Evolutionary conservation across 305 asterid species (phyloP), one percentile per base, ranked within the genome.

Genomic region (Caryopteris hybrid): DNA sequence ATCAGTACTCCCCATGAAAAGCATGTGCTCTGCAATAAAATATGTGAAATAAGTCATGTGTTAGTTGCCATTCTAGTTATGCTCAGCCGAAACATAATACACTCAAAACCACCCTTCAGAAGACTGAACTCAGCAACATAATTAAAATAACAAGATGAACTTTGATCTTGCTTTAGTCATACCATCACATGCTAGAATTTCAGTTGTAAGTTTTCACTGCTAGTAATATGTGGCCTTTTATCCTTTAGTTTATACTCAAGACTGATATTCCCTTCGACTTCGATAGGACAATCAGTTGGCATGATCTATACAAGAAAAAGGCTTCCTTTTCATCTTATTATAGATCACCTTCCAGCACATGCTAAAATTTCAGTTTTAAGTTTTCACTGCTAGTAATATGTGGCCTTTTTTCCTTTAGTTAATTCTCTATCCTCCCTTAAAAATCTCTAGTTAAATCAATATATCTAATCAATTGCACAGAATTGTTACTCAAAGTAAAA

Each of bases 1-100:
- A 39, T 87, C 92, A 48, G 88, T 74, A 72, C 99, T 94, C 74
- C 99, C 97, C 97, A 89, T 94, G 85, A 94, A 94, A 81, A 91
- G 96, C 99, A 91, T 94, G 85, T 94, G 99, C 78, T 94, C 97
- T 94, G 95, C 88, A 85, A 77, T 22, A 73, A 73, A 54, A 80
- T 41, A 41, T 42, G 21, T 5, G 23, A 51, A 64, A 65, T 82
- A 61, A 76, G 64, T 70, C 72, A 47, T 29, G 60, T 64, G 74
- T 23, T 22, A 60, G 17, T 62, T 36, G 29, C 63, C 38, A 29
- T 46, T 59, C 45, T 58, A 58, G 39, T 45, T 57, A 58, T 59
- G 69, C 75, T 36, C 41, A 38, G 54, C 56, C 55, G n/a, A 59
- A 16, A 34, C 61, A 66, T 11, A 8, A 25, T 46, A 54, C 34